Percentiles rank a stretch among this genome's conserved stretches.
Evolutionary conservation across 192 early-diverging fungal genomes (phyloP).

Genomic region (Rhizoclosmatium sp.): DNA sequence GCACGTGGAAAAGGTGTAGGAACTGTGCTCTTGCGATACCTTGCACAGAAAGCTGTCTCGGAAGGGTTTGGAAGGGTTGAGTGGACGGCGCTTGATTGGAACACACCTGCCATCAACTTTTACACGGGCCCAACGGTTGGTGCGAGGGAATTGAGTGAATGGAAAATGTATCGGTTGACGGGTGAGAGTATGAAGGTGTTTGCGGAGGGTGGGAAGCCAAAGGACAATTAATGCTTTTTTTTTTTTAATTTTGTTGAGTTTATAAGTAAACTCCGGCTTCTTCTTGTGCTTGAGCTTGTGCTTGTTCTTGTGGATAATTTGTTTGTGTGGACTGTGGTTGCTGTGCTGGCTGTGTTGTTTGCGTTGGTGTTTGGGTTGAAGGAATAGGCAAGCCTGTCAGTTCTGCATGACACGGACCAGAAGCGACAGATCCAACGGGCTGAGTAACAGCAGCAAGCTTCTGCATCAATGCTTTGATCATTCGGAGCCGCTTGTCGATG

Average conservation of each 20-base stretch:
- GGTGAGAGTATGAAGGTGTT: slow-evolving; percentile 34
- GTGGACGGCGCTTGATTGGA: slow-evolving; percentile 87
- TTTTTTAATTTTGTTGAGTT: neutral
- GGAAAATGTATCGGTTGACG: slow-evolving; percentile 75
- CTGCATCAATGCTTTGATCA: slow-evolving; percentile 25
- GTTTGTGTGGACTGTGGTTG: neutral
- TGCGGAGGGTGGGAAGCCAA: slow-evolving; percentile 1
- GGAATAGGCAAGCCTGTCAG: neutral
- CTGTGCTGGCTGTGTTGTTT: neutral
- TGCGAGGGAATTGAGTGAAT: slow-evolving; percentile 74
- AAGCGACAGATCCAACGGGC: neutral
- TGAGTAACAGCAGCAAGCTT: slow-evolving; percentile 5
- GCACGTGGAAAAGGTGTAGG: slow-evolving; percentile 76
- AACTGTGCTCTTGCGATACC: slow-evolving; percentile 66
- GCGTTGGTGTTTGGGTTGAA: neutral
- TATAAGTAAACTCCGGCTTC: slow-evolving; percentile 19
- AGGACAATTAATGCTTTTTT: neutral
- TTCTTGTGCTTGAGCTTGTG: neutral
- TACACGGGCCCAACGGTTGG: slow-evolving; percentile 69
- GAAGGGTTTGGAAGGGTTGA: slow-evolving; percentile 79
- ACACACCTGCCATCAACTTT: slow-evolving; percentile 80
- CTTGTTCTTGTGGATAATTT: neutral
- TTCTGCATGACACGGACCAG: slow-evolving; percentile 13
- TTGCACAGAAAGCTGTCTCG: slow-evolving; percentile 71
- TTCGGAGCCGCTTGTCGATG: slow-evolving; percentile 20